Base-by-base conservation (phyloP, 148 eudicot genomes). In the Fagopyrum tataricum region DNA sequence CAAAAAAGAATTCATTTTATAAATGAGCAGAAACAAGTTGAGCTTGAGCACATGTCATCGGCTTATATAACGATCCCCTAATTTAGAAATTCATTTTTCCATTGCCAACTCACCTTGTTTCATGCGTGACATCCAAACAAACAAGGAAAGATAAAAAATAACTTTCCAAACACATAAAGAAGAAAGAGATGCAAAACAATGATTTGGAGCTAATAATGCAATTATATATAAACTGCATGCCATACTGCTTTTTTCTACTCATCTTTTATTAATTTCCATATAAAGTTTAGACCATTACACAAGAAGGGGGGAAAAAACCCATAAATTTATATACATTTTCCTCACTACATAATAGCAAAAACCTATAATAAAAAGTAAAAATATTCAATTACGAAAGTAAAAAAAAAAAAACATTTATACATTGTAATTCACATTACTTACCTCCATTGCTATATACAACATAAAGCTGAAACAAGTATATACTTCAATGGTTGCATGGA, bases 201-300 rank as follows among this genome's bases (percentile, higher is more conserved):
- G 5, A 64, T 64, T 64, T 42, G 44, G 69, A 31, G 42, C 69
- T 64, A 64, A 64, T 64, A 64, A 64, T 64, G 43, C 69, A 64
- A 62, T 31, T 64, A 31, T 31, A 31, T 39, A 39, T 37, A 64
- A 64, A 37, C 18, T 15, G 23, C 61, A 18, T 55, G 14, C 20
- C 43, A 15, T n/a, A 9, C 4, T 64, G 26, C 67, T 24, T 61
- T 10, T 61, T 61, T 64, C 44, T 23, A 11, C 40, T 21, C 66
- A 55, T 23, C 66, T 59, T 59, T 64, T 64, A 64, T 64, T 6
- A 64, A 2, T 39, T 64, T 31, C 67, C 67, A 61, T 11, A 26
- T 61, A 26, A 31, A 61, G 67, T 13, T 61, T 24, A 24, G 67
- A 26, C 17, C 17, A 61, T 61, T 61, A 14, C 67, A 61, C 67